Base-by-base conservation (phyloP, 768 basidiomycete genomes). In the Myochromella boudieri region DNA sequence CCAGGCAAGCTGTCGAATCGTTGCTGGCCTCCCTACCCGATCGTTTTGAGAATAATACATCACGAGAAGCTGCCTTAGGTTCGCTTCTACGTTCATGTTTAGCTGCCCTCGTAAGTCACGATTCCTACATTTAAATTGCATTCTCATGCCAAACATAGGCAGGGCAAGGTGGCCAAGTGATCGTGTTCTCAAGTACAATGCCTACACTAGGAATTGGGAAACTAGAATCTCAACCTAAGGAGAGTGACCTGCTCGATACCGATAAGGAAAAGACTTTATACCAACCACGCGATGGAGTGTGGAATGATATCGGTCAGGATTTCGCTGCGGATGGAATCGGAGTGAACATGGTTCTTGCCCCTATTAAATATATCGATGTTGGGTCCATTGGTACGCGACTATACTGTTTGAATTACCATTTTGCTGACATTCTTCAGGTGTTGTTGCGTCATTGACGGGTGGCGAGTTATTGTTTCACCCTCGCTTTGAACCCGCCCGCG, bases 401-500 rank as follows among this genome's bases (percentile, higher is more conserved):
- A 25, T 9, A 34, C 8, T 25, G 26, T 20, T 6, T 34, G 22
- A 25, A 2, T n/a, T 12, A 6, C 17, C 11, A 6, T 42, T 17
- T 25, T 31, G 42, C 46, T 24, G 32, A 58, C 37, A 53, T 41
- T 37, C 26, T 12, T n/a, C 28, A 85, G 88, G 87, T 33, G 66
- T 75, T 3, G 75, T 94, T 5, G 62, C 87, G 0, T 82, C 82
- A 0, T 61, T 82, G 9, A 92, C 91, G 6, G 97, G 97, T 11
- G 97, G 97, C 15, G 91, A 94, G 47, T 58, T 95, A 1, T 95
- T 87, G 67, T 95, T 86, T 70, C 88, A 95, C 59, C 97, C 95
- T 7, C 79, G 90, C n/a, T 99, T 92, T 62, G 77, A 85, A 42
- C 75, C 80, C 3, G 62, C 66, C 6, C 77, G 87, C 39, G 93